Percentiles rank a stretch among this genome's conserved stretches.
phyloP scores from a whole-genome alignment of 331 rosid species.

The Prunus yedoensis region DNA sequence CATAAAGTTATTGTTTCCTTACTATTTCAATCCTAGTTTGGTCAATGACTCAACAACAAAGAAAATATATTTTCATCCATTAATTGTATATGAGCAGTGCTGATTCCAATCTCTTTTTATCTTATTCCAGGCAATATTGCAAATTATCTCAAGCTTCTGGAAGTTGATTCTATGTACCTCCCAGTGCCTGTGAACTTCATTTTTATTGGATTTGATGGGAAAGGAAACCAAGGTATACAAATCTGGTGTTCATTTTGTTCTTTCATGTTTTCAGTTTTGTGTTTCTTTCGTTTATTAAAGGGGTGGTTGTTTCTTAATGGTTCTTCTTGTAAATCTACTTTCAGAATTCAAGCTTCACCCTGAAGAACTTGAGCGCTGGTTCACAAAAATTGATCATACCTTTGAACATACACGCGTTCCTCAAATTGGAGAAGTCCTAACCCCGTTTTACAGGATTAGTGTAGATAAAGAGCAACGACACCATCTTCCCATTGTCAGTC shows the following conservation, averaged over 20 bases:
- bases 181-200: slow-evolving; percentile 91
- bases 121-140: slow-evolving; percentile 79
- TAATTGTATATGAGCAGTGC: not conserved
- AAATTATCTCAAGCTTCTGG: slow-evolving; percentile 77
- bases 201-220: slow-evolving; percentile 92
- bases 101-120: not conserved
- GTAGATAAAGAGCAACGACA: slow-evolving; percentile 53
- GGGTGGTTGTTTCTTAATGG: slow-evolving; percentile 10
- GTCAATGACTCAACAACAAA: not conserved
- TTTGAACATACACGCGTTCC: slow-evolving; percentile 84
- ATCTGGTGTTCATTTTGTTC: slow-evolving; percentile 8
- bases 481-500: slow-evolving; percentile 74
- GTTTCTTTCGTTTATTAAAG: slow-evolving; percentile 12
- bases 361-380: slow-evolving; percentile 95
- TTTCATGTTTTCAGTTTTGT: slow-evolving; percentile 14
- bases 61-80: not conserved
- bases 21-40: not conserved
- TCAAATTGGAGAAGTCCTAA: slow-evolving; percentile 44
- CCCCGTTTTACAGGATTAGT: slow-evolving; percentile 59
- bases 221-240: slow-evolving; percentile 74
- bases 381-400: slow-evolving; percentile 84
- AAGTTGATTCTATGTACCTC: slow-evolving; percentile 80
- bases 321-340: slow-evolving; percentile 5
- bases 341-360: slow-evolving; percentile 81
- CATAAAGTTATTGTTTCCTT: not conserved